Conservation (phyloP, 768 basidiomycete species). For the Suillus alpinus region DNA sequence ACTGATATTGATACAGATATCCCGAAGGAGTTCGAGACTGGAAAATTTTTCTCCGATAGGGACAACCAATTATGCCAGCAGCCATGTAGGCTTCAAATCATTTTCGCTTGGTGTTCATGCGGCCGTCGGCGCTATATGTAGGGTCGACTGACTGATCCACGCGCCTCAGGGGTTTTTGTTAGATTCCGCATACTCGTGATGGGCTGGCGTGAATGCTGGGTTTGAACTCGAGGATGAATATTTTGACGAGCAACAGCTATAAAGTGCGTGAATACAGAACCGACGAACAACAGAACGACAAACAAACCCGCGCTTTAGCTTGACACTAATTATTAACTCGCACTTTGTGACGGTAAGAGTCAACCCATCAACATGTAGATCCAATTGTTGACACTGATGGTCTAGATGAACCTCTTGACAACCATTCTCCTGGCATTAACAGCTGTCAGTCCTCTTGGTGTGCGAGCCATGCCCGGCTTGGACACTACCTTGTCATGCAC, state of each 20-base stretch:
- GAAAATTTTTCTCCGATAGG: too few species aligned
- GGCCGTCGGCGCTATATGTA: neutral
- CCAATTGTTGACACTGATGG: neutral
- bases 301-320: neutral
- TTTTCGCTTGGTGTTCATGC: neutral
- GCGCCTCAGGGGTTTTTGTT: neutral
- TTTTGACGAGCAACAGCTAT: neutral
- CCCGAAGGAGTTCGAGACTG: too few species aligned
- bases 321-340: neutral
- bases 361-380: neutral
- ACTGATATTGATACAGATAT: too few species aligned
- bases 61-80: too few species aligned
- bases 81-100: neutral
- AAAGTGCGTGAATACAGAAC: neutral
- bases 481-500: slow-evolving; percentile 3
- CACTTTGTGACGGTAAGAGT: neutral
- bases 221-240: neutral
- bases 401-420: neutral
- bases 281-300: neutral
- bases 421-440: neutral
- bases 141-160: neutral
- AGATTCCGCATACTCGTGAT: neutral
- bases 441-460: neutral
- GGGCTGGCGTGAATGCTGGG: neutral
- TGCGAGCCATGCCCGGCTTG: neutral